phyloP scores from a whole-genome alignment of 345 rosid genomes.

The Noccaea caerulescens region DNA sequence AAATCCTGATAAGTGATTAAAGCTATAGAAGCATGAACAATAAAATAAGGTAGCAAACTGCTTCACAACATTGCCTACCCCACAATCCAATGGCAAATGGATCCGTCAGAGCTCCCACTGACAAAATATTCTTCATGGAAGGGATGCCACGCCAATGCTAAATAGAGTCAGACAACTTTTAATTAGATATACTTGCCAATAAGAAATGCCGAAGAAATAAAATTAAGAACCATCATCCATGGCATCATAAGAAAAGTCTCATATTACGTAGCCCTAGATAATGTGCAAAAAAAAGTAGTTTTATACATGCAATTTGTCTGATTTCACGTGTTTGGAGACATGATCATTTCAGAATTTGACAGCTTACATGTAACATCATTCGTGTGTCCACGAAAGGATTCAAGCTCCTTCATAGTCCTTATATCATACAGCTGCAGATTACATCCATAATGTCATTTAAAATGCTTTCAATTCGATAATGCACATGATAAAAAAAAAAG shows the following conservation, averaged over 20 bases:
- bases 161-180: slow-evolving; percentile 12
- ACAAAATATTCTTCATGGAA: slow-evolving; percentile 98
- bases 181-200: slow-evolving; percentile 21
- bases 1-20: slow-evolving; percentile 4
- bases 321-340: slow-evolving; percentile 23
- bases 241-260: slow-evolving; percentile 2
- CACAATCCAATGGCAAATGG: slow-evolving; percentile 94
- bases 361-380: slow-evolving; percentile 93
- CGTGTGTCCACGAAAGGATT: slow-evolving; percentile 92
- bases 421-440: slow-evolving; percentile 85
- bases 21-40: slow-evolving; percentile 1
- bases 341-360: slow-evolving; percentile 29
- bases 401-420: slow-evolving; percentile 99
- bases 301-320: slow-evolving; percentile 1
- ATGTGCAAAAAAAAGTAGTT: slow-evolving; percentile 14
- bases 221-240: slow-evolving; percentile 1
- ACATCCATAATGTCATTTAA: slow-evolving; percentile 25
- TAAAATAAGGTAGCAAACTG: not conserved
- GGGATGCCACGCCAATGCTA: slow-evolving; percentile 99
- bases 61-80: slow-evolving; percentile 58
- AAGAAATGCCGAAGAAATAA: slow-evolving; percentile 22
- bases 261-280: slow-evolving; percentile 4
- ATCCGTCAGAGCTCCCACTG: slow-evolving; percentile 93
- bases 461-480: slow-evolving; percentile 2
- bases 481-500: not conserved